Base-by-base conservation (phyloP, 1,284 basidiomycete species). In the Puccinia polysora region DNA sequence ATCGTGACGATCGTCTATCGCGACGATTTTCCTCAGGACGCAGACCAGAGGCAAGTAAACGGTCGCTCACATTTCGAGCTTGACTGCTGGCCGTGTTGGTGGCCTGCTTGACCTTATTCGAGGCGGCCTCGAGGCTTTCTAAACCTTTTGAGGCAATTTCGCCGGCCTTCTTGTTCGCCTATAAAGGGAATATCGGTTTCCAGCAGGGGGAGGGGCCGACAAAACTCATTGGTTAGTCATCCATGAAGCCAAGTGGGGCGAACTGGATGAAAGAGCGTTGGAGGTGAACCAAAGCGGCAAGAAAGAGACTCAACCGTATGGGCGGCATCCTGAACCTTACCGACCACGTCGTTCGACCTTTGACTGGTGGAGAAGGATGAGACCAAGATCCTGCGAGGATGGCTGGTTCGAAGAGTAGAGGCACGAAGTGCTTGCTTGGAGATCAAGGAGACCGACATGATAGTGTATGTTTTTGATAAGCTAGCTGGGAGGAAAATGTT, bases 291-390 rank as follows among this genome's bases (percentile, higher is more conserved):
- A 10, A 36, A 20, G 55, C 34, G 15, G 34, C 6, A 40, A 25
- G 34, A 23, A 60, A 30, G 20, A 32, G 34, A 64, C 62, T 36
- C 32, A 64, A 64, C 62, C 49, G 62, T 12, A 18, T 64, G 45
- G 32, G 62, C 62, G 1, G 62, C 62, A 4, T 64, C 62, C 49
- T 64, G 62, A n/a, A 64, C 62, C 49, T 64, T 64, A 14, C 62
- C 62, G 2, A 64, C 62, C 32, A 64, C 36, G 43, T 64, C 62
- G 23, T 36, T 47, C 15, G 62, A 50, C 30, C 30, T 49, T 8
- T 23, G 62, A 34, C 45, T 64, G 10, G 62, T 64, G 49, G 62
- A 64, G 45, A 64, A 64, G 28, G 30, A 50, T 1, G 62, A 64
- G 30, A 58, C 56, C 3, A 58, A 58, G 56, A 58, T 25, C 34